phyloP scores from a whole-genome alignment of 768 basidiomycete species.

The Peribolospora kevripleyi region DNA sequence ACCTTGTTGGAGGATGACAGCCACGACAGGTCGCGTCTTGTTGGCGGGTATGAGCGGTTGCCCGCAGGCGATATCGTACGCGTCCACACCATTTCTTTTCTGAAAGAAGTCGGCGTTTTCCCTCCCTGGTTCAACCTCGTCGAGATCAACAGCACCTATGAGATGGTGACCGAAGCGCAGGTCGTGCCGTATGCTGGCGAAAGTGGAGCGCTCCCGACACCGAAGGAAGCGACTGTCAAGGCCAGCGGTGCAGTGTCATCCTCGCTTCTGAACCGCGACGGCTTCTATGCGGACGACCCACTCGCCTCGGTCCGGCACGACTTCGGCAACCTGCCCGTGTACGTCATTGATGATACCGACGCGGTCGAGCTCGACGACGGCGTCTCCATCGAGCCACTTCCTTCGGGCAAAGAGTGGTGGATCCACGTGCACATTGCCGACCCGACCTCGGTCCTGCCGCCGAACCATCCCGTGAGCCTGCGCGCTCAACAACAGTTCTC shows the following conservation, averaged over 20 bases:
- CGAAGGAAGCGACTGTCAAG: background rate
- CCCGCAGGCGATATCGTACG: constrained; percentile 14
- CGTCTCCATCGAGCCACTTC: constrained; percentile 49
- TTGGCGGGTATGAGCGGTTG: background rate
- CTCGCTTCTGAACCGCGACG: background rate
- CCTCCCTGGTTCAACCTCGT: constrained; percentile 57
- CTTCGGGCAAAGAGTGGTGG: constrained; percentile 38
- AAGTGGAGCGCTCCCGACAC: background rate
- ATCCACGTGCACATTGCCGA: constrained; percentile 83
- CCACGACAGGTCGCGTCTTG: background rate
- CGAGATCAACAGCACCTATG: constrained; percentile 9
- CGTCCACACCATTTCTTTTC: constrained; percentile 20
- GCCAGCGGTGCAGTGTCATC: background rate
- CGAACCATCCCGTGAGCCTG: constrained; percentile 36
- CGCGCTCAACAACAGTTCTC: constrained; percentile 31
- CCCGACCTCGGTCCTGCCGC: constrained; percentile 54
- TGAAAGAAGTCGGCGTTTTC: constrained; percentile 47
- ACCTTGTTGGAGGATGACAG: background rate
- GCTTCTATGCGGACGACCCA: constrained; percentile 27
- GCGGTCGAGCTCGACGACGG: constrained; percentile 89
- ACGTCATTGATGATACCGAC: constrained; percentile 53
- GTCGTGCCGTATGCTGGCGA: background rate
- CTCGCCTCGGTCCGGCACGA: constrained; percentile 56
- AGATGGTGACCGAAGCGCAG: constrained; percentile 1
- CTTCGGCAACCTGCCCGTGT: constrained; percentile 56